These are phyloP conservation scores for Prunus campanulata DNA, from an alignment of 306 rosid genomes.

Conservation along the genomic window DNA sequence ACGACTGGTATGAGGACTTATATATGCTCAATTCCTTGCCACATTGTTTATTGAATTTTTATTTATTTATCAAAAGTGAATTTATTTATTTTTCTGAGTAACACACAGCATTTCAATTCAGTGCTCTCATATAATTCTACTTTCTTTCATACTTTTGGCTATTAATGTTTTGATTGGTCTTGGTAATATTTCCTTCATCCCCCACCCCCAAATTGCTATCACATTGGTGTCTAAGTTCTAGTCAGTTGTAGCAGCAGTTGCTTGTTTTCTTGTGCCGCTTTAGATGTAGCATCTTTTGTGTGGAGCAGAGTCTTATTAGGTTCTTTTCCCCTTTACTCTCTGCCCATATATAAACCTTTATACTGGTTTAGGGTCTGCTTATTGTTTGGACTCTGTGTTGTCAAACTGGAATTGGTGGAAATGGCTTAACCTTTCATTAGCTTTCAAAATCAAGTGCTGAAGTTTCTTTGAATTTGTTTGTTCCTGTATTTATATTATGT, in stretches of 20 bases:
- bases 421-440: neutral
- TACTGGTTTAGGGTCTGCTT: neutral
- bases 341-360: neutral
- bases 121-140: neutral
- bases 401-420: neutral
- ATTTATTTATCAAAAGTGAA: neutral
- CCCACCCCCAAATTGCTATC: neutral
- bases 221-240: neutral
- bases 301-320: neutral
- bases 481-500: neutral
- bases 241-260: neutral
- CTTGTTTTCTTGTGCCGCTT: neutral
- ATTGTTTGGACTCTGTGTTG: neutral
- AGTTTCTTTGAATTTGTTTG: neutral
- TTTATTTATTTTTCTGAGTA: too few relatives aligned
- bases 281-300: neutral
- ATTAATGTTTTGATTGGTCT: neutral
- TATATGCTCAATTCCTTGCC: conserved; percentile 14
- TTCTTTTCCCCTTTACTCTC: neutral
- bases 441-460: neutral
- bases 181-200: neutral
- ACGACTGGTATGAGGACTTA: conserved; percentile 58
- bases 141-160: neutral
- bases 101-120: neutral
- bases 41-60: neutral